These are phyloP conservation scores for Ilyonectria sp. DNA, from an alignment of 2,329 filamentous ascomycete species.

Conservation along the genomic window DNA sequence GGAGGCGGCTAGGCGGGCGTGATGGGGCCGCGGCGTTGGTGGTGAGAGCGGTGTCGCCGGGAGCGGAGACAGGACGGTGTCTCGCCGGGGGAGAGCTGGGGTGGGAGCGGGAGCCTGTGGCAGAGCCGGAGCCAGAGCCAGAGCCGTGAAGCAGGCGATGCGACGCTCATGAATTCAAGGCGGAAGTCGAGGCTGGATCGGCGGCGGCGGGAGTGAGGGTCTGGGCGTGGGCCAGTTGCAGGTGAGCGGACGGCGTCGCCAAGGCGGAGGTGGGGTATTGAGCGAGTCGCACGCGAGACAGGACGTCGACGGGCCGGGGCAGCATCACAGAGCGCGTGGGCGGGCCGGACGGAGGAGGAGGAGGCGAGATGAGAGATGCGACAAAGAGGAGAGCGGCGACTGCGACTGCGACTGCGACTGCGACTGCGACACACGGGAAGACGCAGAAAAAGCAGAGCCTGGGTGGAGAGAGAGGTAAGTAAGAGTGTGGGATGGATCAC, in stretches of 20 bases:
- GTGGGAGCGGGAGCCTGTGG: slow-evolving; percentile 21
- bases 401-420: not conserved
- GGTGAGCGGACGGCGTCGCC: slow-evolving; percentile 38
- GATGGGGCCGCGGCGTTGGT: slow-evolving; percentile 21
- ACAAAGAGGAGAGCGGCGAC: not conserved
- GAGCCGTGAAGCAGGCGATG: slow-evolving; percentile 39
- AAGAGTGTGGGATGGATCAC: slow-evolving; percentile 33
- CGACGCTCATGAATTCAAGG: slow-evolving; percentile 46
- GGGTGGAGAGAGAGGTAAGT: slow-evolving; percentile 25
- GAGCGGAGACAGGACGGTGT: slow-evolving; percentile 21
- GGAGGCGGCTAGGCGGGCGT: slow-evolving; percentile 33
- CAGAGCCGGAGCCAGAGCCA: slow-evolving; percentile 32
- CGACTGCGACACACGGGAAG: not conserved
- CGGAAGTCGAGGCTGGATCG: slow-evolving; percentile 20
- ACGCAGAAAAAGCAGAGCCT: not conserved
- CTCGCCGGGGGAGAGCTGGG: slow-evolving; percentile 26
- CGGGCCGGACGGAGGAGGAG: not conserved
- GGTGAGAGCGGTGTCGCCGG: slow-evolving; percentile 40
- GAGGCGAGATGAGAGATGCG: not conserved
- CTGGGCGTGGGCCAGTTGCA: slow-evolving; percentile 27
- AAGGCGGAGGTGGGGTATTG: slow-evolving; percentile 41
- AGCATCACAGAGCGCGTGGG: slow-evolving; percentile 25
- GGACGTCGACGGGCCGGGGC: slow-evolving; percentile 23
- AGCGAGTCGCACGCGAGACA: slow-evolving; percentile 34
- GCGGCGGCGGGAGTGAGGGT: slow-evolving; percentile 11